Percentiles rank a stretch among this genome's conserved stretches.
These are phyloP conservation scores for Hydrangea macrophylla DNA, from an alignment of 148 eudicot genomes.

Conservation along the genomic window DNA sequence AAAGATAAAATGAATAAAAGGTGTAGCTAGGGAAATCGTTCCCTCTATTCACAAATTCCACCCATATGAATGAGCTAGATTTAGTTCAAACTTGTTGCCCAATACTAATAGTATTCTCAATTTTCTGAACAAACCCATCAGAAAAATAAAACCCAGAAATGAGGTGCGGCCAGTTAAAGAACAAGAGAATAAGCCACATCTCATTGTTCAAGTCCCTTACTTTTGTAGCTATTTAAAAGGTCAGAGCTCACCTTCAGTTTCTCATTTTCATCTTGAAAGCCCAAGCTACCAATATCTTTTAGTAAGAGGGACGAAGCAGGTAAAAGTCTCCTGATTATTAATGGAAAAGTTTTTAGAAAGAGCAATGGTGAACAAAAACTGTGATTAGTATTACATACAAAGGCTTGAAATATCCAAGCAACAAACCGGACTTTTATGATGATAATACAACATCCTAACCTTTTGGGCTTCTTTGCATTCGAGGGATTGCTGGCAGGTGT, in stretches of 20 bases:
- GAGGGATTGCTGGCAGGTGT: constrained; percentile 20
- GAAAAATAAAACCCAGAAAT: neutral
- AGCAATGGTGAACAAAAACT: too few relatives aligned
- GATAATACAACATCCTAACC: constrained; percentile 31
- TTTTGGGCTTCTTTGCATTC: constrained; percentile 45
- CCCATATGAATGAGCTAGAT: neutral
- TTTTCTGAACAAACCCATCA: neutral
- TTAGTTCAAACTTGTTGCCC: neutral
- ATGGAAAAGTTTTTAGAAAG: constrained; percentile 4
- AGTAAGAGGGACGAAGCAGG: constrained; percentile 78
- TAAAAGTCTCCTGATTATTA: constrained; percentile 64
- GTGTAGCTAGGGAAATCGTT: neutral
- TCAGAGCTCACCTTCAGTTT: constrained; percentile 59
- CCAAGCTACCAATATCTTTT: constrained; percentile 42
- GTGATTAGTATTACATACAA: too few relatives aligned
- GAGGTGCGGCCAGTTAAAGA: neutral
- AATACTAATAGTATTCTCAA: neutral
- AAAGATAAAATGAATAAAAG: too few relatives aligned
- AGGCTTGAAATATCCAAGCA: neutral
- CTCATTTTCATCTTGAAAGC: constrained; percentile 44
- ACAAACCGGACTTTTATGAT: neutral
- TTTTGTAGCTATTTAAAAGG: neutral
- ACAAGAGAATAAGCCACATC: neutral
- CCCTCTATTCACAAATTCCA: neutral
- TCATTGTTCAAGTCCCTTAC: neutral